Base-by-base conservation (phyloP, 139 green algal species). In the Marvania coccoides region DNA sequence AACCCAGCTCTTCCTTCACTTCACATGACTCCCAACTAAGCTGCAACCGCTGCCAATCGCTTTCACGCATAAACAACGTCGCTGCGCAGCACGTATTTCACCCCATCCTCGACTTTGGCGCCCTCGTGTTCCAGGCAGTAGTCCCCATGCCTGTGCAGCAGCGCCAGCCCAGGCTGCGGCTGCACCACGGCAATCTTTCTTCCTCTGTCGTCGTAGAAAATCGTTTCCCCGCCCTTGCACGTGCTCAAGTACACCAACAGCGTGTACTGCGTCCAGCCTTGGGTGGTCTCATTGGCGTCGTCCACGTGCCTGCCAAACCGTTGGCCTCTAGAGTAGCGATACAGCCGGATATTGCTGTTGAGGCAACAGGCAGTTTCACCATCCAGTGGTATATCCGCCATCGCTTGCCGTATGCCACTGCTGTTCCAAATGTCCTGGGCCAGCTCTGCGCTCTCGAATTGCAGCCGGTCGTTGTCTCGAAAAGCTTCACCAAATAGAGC, bases 11-110 rank as follows among this genome's bases (percentile, higher is more conserved):
- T n/a, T n/a, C n/a, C n/a, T n/a, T n/a, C n/a, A n/a, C n/a, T n/a
- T n/a, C n/a, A n/a, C n/a, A n/a, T n/a, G n/a, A n/a, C n/a, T n/a
- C n/a, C n/a, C n/a, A n/a, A n/a, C n/a, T n/a, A n/a, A n/a, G n/a
- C n/a, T n/a, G n/a, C n/a, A n/a, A n/a, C n/a, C n/a, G n/a, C n/a
- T 51, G 19, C 19, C 19, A 51, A 51, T 51, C 42, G 19, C 42
- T 51, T 51, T 51, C 19, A 51, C 30, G 13, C 65, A 73, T 81
- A 88, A 12, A 89, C 82, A 0, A 91, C 77, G 40, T 91, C 85
- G 7, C 71, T 88, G 14, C 85, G 73, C 63, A 91, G 72, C 36
- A 91, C 72, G 29, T 90, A 91, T 65, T 91, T 91, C 34, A 61
- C 28, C 3, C 83, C 85, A 2, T 35, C 24, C 24, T 6, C 42